Base-by-base conservation (phyloP, 352 stramenopile species). In the Globisporangium mamillatum region DNA sequence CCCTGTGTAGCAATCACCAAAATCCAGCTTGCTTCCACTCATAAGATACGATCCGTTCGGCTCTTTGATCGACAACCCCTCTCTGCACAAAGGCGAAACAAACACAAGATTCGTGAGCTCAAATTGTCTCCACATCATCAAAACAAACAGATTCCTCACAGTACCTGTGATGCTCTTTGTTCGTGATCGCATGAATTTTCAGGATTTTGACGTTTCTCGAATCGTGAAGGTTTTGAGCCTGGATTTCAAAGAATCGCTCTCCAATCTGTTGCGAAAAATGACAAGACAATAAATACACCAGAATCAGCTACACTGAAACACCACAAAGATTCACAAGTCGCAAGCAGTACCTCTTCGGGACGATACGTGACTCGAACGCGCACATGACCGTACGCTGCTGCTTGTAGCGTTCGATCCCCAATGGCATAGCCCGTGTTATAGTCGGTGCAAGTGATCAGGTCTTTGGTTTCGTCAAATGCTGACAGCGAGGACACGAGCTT, bases 351-450 rank as follows among this genome's bases (percentile, higher is more conserved):
- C 75, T 95, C 83, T 16, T 78, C 72, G 4, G 89, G 89, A 0
- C 88, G 88, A 75, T 94, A 95, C 7, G 87, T 96, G 29, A 96
- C 86, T 32, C 88, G 86, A 70, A 96, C 90, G 27, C 87, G 83
- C 16, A 96, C 89, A 54, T 95, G 86, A 7, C 89, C 84, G 64
- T 95, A 95, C 2, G 89, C 88, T 18, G 86, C 88, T 56, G 88
- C 86, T 69, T 94, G 84, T 27, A 94, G 75, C 22, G 82, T 91
- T 64, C 87, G 93, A 38, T 93, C 85, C 57, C 83, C 88, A 68
- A 96, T 91, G 22, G 76, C 75, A 59, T 95, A 94, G 27, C 88
- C 89, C 14, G 88, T 91, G 54, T 95, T 95, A 67, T 95, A 95
- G 61, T 96, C 89, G 4, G 86, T 91, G 69, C 88, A 95, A 27